These are phyloP conservation scores for Sphenostylis stenocarpa DNA, from an alignment of 306 rosid species.

Conservation along the genomic window DNA sequence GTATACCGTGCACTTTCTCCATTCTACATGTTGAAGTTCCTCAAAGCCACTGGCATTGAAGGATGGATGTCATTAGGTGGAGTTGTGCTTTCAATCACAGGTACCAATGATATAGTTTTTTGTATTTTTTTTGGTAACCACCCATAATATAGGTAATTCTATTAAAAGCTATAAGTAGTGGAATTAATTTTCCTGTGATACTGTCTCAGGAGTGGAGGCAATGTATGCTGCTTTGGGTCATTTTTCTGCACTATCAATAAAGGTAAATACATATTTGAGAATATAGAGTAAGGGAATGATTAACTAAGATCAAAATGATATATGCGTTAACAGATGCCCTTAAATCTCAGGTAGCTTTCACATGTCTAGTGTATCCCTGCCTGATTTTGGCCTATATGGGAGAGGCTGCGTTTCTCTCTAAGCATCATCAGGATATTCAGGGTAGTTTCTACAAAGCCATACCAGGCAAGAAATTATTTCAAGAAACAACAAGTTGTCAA, in stretches of 20 bases:
- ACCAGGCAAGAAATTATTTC: conserved; percentile 36
- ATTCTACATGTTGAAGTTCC: conserved; percentile 63
- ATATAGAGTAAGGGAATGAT: not conserved
- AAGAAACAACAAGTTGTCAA: not conserved
- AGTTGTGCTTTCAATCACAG: conserved; percentile 73
- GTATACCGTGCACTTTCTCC: conserved; percentile 74
- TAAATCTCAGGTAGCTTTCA: conserved; percentile 71
- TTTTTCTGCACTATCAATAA: conserved; percentile 77
- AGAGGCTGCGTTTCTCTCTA: conserved; percentile 83
- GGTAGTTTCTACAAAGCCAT: conserved; percentile 59
- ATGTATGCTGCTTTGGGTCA: conserved; percentile 91
- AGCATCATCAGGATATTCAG: conserved; percentile 54
- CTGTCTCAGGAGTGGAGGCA: conserved; percentile 78
- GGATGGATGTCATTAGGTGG: conserved; percentile 82
- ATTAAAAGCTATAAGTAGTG: conserved; percentile 21
- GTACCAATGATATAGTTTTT: conserved; percentile 32
- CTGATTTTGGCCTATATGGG: conserved; percentile 90
- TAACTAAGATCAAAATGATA: not conserved
- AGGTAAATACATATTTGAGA: conserved; percentile 47
- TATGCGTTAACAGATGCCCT: conserved; percentile 21
- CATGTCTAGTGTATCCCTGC: conserved; percentile 82
- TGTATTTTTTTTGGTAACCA: not conserved
- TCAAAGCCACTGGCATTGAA: conserved; percentile 51
- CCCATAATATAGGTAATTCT: conserved; percentile 17
- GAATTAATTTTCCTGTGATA: conserved; percentile 35